These are phyloP conservation scores for Neurospora sp. DNA, from an alignment of 495 filamentous ascomycete species.

Conservation along the genomic window DNA sequence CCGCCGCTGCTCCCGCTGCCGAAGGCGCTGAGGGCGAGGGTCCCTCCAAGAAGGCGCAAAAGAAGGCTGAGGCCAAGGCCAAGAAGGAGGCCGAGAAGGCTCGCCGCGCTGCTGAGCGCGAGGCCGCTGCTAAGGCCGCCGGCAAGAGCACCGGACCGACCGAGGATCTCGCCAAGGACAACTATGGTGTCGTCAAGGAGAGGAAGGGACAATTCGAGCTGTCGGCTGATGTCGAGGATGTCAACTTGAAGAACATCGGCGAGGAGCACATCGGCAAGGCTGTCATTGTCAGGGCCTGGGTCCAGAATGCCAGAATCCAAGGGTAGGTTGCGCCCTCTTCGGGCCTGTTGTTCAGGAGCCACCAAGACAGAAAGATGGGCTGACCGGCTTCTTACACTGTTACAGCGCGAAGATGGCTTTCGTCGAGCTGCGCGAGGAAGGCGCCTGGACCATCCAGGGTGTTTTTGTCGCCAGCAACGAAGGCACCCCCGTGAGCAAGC, in stretches of 20 bases:
- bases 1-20: conserved; percentile 7
- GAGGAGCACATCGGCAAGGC: conserved; percentile 59
- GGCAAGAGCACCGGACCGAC: conserved; percentile 23
- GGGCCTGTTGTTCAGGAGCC: not conserved
- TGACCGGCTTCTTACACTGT: not conserved
- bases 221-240: conserved; percentile 25
- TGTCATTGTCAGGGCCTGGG: conserved; percentile 68
- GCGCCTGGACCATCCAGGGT: conserved; percentile 50
- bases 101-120: conserved; percentile 38
- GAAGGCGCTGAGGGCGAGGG: conserved; percentile 15
- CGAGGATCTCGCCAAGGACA: conserved; percentile 60
- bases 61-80: conserved; percentile 47
- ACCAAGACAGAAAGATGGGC: not conserved
- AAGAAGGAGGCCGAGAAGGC: conserved; percentile 45
- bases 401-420: conserved; percentile 76
- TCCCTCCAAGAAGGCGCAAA: conserved; percentile 44
- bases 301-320: conserved; percentile 81
- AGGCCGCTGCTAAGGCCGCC: conserved; percentile 32
- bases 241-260: conserved; percentile 44
- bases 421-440: conserved; percentile 77
- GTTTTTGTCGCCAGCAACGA: conserved; percentile 47
- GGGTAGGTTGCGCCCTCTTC: conserved; percentile 15
- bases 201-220: conserved; percentile 7
- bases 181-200: conserved; percentile 42
- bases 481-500: conserved; percentile 48